A percentile compares a stretch with the other conserved stretches of the same genome.
Conservation (phyloP, 176 grass and related monocot genomes). For the Phoenix dactylifera region DNA sequence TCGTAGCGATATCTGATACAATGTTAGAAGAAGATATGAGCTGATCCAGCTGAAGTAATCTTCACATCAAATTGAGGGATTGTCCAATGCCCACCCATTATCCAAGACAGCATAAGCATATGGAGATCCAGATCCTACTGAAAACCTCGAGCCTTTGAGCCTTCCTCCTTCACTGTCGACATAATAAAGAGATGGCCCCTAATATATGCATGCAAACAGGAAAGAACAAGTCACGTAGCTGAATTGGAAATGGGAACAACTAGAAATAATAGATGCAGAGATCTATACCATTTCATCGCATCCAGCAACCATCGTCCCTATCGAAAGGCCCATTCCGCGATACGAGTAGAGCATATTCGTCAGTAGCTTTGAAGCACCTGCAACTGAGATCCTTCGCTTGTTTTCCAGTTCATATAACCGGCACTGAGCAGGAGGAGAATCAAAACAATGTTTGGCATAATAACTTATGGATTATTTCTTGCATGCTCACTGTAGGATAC, state of each 20-base stretch:
- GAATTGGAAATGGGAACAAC: too few relatives aligned
- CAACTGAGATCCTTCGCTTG: slow-evolving; percentile 83
- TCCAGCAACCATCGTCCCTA: slow-evolving; percentile 96
- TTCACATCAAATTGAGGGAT: neutral
- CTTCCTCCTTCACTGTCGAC: slow-evolving; percentile 96
- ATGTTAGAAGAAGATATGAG: slow-evolving; percentile 6
- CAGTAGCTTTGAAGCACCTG: slow-evolving; percentile 77
- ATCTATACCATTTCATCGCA: slow-evolving; percentile 76
- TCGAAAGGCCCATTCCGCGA: slow-evolving; percentile 76
- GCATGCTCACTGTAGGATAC: too few relatives aligned
- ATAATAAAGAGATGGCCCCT: slow-evolving; percentile 94
- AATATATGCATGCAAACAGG: neutral
- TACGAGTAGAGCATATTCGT: slow-evolving; percentile 87
- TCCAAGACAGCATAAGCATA: slow-evolving; percentile 94
- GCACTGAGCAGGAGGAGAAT: slow-evolving; percentile 38
- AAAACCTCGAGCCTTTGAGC: slow-evolving; percentile 66
- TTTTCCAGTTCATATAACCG: slow-evolving; percentile 83
- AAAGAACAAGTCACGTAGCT: too few relatives aligned
- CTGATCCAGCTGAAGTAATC: slow-evolving; percentile 1
- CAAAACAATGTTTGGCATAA: neutral
- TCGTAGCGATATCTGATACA: slow-evolving; percentile 60
- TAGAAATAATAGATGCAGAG: too few relatives aligned
- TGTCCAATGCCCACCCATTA: slow-evolving; percentile 39
- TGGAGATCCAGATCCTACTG: slow-evolving; percentile 87
- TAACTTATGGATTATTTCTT: too few relatives aligned